Conservation (phyloP, 2,329 filamentous ascomycete genomes). For the Beauveria bassiana region DNA sequence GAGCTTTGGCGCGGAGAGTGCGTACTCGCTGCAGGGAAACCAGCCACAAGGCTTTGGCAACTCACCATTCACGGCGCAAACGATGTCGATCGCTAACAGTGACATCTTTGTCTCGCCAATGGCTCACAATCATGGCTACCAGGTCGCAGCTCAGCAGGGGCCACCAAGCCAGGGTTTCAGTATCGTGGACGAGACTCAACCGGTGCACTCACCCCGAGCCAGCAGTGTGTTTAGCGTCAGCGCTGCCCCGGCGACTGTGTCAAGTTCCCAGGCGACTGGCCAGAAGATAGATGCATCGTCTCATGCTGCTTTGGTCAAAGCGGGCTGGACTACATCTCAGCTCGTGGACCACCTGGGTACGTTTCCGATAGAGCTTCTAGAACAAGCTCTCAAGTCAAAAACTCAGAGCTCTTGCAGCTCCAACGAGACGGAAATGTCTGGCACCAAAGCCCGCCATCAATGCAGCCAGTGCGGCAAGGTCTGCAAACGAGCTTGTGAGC, state of each 20-base stretch:
- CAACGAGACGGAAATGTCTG: conserved; percentile 8
- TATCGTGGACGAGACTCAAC: background rate
- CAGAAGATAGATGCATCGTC: background rate
- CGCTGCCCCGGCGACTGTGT: background rate
- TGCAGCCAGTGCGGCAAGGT: conserved; percentile 38
- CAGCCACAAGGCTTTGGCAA: background rate
- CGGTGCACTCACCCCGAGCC: background rate
- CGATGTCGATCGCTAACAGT: background rate
- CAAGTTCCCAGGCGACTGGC: background rate
- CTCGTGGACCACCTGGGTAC: conserved; percentile 19
- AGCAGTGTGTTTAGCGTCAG: conserved; percentile 1
- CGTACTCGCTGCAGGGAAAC: background rate
- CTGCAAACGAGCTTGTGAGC: conserved; percentile 45
- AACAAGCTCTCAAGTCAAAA: conserved; percentile 22
- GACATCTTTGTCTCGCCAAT: background rate
- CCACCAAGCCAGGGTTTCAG: conserved; percentile 9
- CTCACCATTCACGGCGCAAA: background rate
- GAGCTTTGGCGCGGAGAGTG: background rate
- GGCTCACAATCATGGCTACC: background rate
- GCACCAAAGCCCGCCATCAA: conserved; percentile 14
- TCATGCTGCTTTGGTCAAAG: background rate
- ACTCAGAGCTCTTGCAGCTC: background rate
- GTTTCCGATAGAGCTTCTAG: conserved; percentile 25
- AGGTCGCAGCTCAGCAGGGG: background rate
- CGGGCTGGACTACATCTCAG: conserved; percentile 1